Conservation (phyloP, 2,329 filamentous ascomycete species). For the Fusarium sororula region DNA sequence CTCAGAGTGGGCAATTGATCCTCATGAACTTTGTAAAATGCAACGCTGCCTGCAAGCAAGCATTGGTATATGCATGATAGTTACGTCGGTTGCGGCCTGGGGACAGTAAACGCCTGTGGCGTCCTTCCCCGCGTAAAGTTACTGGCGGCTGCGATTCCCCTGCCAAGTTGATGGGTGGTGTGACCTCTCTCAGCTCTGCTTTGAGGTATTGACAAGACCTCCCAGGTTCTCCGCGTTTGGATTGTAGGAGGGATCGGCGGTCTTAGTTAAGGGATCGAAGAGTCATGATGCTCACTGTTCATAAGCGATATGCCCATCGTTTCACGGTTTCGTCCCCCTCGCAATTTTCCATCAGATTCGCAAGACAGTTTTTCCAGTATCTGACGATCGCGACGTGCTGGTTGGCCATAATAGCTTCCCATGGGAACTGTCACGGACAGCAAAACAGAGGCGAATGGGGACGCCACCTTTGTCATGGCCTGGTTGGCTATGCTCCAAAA, state of each 20-base stretch:
- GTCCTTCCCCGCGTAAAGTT: constrained; percentile 19
- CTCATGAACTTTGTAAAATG: constrained; percentile 10
- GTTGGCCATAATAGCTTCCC: constrained; percentile 5
- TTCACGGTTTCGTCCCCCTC: background rate
- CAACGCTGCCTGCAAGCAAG: constrained; percentile 18
- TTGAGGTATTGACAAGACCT: constrained; percentile 8
- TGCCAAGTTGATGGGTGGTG: constrained; percentile 34
- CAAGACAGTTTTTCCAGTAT: background rate
- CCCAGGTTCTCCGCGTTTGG: constrained; percentile 19
- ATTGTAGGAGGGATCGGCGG: constrained; percentile 20
- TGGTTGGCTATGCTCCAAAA: constrained; percentile 18
- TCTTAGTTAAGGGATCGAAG: background rate
- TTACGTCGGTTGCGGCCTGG: constrained; percentile 3
- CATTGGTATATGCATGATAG: constrained; percentile 17
- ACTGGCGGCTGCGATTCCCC: constrained; percentile 33
- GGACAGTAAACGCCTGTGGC: constrained; percentile 20
- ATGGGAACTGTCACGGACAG: background rate
- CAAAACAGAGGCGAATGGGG: constrained; percentile 1
- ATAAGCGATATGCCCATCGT: constrained; percentile 1
- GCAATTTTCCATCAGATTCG: background rate
- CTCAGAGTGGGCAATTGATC: background rate
- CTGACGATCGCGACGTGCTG: constrained; percentile 27
- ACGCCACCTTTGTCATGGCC: constrained; percentile 37
- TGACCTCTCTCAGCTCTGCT: constrained; percentile 22
- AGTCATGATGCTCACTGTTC: constrained; percentile 31